Percentiles rank a stretch among this genome's conserved stretches.
Conservation (phyloP, 371 early-diverging fungal species). For the Thermomucor indicae-seudaticae region DNA sequence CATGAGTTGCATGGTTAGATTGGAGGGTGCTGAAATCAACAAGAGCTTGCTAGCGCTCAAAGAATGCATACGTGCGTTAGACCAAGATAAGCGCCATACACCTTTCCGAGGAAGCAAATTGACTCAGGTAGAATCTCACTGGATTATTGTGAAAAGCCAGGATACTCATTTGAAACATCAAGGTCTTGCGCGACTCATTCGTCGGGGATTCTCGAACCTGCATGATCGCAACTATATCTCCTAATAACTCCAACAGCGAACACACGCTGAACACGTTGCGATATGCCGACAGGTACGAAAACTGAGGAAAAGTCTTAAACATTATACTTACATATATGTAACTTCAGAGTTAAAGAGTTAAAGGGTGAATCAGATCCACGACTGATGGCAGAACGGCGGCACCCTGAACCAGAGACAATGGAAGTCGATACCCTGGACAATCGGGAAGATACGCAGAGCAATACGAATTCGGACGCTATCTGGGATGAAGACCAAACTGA, state of each 20-base stretch:
- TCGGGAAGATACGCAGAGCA: constrained; percentile 7
- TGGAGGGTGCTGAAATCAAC: constrained; percentile 99
- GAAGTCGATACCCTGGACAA: not conserved
- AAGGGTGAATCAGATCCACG: constrained; percentile 41
- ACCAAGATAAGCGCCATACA: constrained; percentile 89
- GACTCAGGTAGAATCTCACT: constrained; percentile 66
- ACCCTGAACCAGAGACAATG: not conserved
- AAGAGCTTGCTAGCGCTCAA: constrained; percentile 96
- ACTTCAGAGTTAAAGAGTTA: constrained; percentile 34
- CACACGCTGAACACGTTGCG: constrained; percentile 98
- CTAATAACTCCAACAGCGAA: constrained; percentile 89
- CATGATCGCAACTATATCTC: constrained; percentile 97
- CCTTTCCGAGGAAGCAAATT: constrained; percentile 98
- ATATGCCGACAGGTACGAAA: constrained; percentile 86
- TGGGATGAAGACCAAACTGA: constrained; percentile 34
- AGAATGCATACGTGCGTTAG: constrained; percentile 97
- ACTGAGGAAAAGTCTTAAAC: constrained; percentile 24
- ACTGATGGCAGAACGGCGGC: constrained; percentile 4
- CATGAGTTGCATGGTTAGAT: no score
- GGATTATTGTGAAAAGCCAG: not conserved
- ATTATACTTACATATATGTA: not conserved
- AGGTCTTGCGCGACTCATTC: constrained; percentile 95
- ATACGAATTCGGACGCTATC: constrained; percentile 12
- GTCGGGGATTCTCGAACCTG: constrained; percentile 95
- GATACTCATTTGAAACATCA: not conserved